These are phyloP conservation scores for Linnemannia zychae DNA, from an alignment of 192 early-diverging fungal genomes.

Conservation along the genomic window DNA sequence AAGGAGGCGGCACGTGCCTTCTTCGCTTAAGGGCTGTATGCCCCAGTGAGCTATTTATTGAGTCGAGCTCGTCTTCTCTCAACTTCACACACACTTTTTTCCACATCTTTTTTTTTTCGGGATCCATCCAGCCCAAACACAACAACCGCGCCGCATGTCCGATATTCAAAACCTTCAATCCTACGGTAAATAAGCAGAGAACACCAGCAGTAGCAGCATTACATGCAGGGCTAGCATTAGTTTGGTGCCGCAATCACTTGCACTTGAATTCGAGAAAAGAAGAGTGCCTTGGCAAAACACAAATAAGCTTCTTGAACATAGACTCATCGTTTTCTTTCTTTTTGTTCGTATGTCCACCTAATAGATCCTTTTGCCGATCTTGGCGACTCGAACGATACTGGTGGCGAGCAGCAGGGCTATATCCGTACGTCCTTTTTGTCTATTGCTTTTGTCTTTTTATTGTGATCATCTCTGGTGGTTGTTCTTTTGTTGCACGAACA, in stretches of 20 bases:
- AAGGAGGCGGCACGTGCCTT: neutral
- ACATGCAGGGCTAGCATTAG: too few species aligned
- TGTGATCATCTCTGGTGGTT: neutral
- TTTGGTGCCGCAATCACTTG: neutral
- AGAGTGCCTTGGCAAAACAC: neutral
- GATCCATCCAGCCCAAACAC: conserved; percentile 8
- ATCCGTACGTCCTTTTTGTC: conserved; percentile 55
- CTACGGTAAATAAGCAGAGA: conserved; percentile 47
- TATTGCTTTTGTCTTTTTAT: neutral
- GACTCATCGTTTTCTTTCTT: neutral
- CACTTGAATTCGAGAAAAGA: neutral
- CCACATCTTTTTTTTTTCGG: conserved; percentile 18
- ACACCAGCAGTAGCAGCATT: neutral
- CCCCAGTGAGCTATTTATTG: neutral
- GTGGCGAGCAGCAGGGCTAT: conserved; percentile 56
- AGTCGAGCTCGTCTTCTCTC: neutral
- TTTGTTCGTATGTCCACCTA: neutral
- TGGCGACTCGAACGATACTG: conserved; percentile 58
- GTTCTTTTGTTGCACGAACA: neutral
- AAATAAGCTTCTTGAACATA: neutral
- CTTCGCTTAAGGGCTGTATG: neutral
- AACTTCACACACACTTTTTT: neutral
- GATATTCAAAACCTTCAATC: conserved; percentile 62
- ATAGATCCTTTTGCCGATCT: conserved; percentile 65
- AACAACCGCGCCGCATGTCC: conserved; percentile 59